Percentiles rank a stretch among this genome's conserved stretches.
phyloP scores from a whole-genome alignment of 306 rosid species.

The Cicer pinnatifidum region DNA sequence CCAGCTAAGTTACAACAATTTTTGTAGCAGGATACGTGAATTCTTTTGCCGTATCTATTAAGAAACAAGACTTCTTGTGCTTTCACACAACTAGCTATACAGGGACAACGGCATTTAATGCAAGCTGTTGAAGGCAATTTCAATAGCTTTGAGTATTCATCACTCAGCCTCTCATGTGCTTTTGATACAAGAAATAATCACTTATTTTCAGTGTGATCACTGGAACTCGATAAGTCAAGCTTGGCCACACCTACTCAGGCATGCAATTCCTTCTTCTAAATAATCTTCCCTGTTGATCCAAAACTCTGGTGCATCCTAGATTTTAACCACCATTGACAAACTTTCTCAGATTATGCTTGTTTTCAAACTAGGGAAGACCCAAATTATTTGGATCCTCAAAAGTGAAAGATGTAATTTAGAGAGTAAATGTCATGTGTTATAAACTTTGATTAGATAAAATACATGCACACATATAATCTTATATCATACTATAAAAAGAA shows the following conservation, averaged over 20 bases:
- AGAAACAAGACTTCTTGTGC: constrained; percentile 42
- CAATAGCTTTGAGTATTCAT: constrained; percentile 44
- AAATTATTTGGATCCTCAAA: not conserved
- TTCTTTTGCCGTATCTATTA: constrained; percentile 36
- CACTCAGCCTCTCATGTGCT: constrained; percentile 41
- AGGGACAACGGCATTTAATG: constrained; percentile 33
- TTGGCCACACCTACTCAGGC: constrained; percentile 85
- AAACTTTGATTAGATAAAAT: not conserved
- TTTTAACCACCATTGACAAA: constrained; percentile 47
- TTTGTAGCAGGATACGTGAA: constrained; percentile 43
- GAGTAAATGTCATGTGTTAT: not conserved
- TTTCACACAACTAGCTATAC: constrained; percentile 42
- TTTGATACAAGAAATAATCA: constrained; percentile 44
- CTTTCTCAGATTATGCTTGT: constrained; percentile 39
- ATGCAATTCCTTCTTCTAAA: constrained; percentile 93
- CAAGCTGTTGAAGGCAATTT: constrained; percentile 41
- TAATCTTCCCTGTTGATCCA: constrained; percentile 98
- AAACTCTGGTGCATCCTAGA: constrained; percentile 96
- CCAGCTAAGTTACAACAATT: constrained; percentile 38
- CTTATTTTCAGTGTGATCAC: constrained; percentile 35
- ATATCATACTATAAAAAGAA: too few species aligned
- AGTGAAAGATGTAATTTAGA: not conserved
- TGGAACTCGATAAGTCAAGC: constrained; percentile 65
- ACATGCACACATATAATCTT: not conserved
- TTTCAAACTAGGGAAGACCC: constrained; percentile 21